These are phyloP conservation scores for Rugonectria rugulosa DNA, from an alignment of 2,329 filamentous ascomycete genomes.

Conservation along the genomic window DNA sequence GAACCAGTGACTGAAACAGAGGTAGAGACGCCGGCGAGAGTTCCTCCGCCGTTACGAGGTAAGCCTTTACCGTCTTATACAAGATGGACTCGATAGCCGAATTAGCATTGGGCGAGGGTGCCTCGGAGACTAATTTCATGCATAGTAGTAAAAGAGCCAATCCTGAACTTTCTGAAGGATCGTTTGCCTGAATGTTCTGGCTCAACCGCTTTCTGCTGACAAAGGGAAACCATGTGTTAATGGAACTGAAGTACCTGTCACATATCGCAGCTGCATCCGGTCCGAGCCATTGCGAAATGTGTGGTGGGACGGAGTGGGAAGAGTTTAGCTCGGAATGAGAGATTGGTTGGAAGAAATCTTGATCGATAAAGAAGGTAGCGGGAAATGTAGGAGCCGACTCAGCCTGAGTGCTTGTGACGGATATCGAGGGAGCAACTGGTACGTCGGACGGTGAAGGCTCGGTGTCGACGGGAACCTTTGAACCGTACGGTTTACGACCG, in stretches of 20 bases:
- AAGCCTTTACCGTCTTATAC: not conserved
- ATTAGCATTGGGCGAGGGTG: not conserved
- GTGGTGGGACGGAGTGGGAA: not conserved
- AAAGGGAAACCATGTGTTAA: constrained; percentile 5
- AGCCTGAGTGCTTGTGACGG: not conserved
- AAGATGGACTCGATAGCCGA: not conserved
- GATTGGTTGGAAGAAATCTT: not conserved
- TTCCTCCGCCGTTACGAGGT: not conserved
- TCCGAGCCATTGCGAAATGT: not conserved
- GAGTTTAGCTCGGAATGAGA: not conserved
- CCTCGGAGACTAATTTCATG: not conserved
- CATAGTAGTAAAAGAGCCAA: not conserved
- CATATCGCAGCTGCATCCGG: not conserved
- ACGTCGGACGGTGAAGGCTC: not conserved
- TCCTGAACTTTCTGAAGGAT: not conserved
- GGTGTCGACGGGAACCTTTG: not conserved
- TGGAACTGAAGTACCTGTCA: not conserved
- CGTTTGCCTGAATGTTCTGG: not conserved
- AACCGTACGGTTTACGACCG: constrained; percentile 1
- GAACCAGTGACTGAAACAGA: not conserved
- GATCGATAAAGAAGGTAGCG: constrained; percentile 1
- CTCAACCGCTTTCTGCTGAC: constrained; percentile 3
- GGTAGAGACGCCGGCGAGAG: not conserved
- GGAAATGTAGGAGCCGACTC: not conserved
- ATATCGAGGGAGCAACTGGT: not conserved